Conservation (phyloP, 148 eudicot genomes). For the Fallopia convolvulus region DNA sequence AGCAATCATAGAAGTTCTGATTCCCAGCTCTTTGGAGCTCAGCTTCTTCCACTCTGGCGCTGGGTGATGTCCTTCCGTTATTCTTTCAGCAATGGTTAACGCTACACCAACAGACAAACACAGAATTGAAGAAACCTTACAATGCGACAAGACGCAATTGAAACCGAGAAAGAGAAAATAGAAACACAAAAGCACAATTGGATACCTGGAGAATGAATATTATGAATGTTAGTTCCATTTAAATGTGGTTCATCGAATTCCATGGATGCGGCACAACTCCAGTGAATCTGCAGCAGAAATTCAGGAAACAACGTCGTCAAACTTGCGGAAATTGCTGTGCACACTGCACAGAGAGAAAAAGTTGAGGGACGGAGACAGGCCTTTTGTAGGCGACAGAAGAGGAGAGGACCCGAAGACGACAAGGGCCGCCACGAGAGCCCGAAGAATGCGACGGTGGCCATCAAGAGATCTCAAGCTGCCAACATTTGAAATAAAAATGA, state of each 20-base stretch:
- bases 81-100: not conserved
- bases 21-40: constrained; percentile 64
- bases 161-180: not conserved
- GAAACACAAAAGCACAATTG: not conserved
- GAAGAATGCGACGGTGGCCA: not conserved
- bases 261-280: constrained; percentile 8
- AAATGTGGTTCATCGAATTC: constrained; percentile 6
- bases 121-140: not conserved
- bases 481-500: not conserved
- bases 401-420: not conserved
- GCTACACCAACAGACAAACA: not conserved
- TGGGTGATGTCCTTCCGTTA: not conserved
- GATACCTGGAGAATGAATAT: not conserved
- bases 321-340: not conserved
- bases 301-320: not conserved
- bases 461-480: not conserved
- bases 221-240: not conserved
- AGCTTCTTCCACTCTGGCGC: constrained; percentile 54
- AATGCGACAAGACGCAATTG: not conserved
- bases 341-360: not conserved
- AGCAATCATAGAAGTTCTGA: constrained; percentile 47
- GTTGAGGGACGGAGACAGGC: not conserved
- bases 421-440: not conserved
- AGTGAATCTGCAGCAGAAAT: not conserved
- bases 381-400: not conserved